These are phyloP conservation scores for Cladophialophora chaetospira DNA, from an alignment of 2,329 filamentous ascomycete genomes.

Conservation along the genomic window DNA sequence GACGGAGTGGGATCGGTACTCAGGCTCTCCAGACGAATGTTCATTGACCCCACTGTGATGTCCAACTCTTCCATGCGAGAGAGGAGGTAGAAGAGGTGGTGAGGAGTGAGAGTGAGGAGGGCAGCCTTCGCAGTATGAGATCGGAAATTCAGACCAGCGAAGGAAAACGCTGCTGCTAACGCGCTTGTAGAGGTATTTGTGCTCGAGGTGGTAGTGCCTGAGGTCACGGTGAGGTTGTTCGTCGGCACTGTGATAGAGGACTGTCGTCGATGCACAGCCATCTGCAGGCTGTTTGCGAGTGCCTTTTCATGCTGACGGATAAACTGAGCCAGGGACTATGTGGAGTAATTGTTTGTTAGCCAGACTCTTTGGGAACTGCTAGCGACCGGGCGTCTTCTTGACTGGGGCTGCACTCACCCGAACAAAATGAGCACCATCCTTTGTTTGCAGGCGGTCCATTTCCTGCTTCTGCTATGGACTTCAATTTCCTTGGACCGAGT, in stretches of 20 bases:
- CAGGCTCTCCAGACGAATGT: slow-evolving; percentile 89
- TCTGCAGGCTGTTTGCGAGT: slow-evolving; percentile 89
- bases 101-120: slow-evolving; percentile 88
- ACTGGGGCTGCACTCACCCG: slow-evolving; percentile 40
- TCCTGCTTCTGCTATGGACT: slow-evolving; percentile 22
- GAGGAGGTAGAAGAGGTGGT: slow-evolving; percentile 94
- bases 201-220: slow-evolving; percentile 52
- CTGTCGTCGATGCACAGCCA: slow-evolving; percentile 61
- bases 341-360: slow-evolving; percentile 4
- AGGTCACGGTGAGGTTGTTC: slow-evolving; percentile 59
- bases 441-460: slow-evolving; percentile 54
- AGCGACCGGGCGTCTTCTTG: slow-evolving; percentile 1
- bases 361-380: neutral
- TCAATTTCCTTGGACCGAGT: slow-evolving; percentile 15
- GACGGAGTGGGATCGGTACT: slow-evolving; percentile 82
- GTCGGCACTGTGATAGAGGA: slow-evolving; percentile 63
- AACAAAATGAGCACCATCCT: slow-evolving; percentile 54
- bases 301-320: slow-evolving; percentile 97
- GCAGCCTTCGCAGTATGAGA: slow-evolving; percentile 85
- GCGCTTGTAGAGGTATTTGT: slow-evolving; percentile 69
- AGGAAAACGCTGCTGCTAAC: slow-evolving; percentile 81
- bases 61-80: slow-evolving; percentile 92
- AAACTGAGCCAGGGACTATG: slow-evolving; percentile 88
- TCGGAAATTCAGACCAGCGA: slow-evolving; percentile 80
- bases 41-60: slow-evolving; percentile 93